These are phyloP conservation scores for Botryotinia calthae DNA, from an alignment of 2,329 filamentous ascomycete genomes.

Conservation along the genomic window DNA sequence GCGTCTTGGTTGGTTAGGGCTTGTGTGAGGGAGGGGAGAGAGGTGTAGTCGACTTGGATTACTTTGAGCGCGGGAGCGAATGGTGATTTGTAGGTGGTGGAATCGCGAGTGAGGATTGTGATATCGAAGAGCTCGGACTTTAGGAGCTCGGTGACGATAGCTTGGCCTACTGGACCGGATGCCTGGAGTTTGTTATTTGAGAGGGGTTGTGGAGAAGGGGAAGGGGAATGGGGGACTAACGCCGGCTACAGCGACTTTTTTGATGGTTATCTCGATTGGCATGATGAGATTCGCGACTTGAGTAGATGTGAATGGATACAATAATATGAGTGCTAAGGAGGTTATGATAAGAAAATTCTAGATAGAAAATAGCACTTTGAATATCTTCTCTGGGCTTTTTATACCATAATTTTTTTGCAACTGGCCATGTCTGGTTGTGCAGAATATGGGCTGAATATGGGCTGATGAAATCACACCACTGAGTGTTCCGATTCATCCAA, in stretches of 20 bases:
- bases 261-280: slow-evolving; percentile 28
- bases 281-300: slow-evolving; percentile 17
- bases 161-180: slow-evolving; percentile 36
- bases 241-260: slow-evolving; percentile 30
- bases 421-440: not conserved
- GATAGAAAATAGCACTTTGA: too few species aligned
- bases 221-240: slow-evolving; percentile 20
- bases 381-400: not conserved
- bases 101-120: slow-evolving; percentile 38
- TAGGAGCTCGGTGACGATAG: slow-evolving; percentile 37
- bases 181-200: slow-evolving; percentile 25
- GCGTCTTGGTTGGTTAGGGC: slow-evolving; percentile 31
- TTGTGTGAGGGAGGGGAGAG: slow-evolving; percentile 31
- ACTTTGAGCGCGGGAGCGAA: slow-evolving; percentile 30
- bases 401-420: not conserved
- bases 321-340: not conserved
- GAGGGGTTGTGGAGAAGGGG: not conserved
- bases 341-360: not conserved
- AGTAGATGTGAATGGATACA: not conserved
- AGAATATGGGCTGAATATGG: slow-evolving; percentile 3
- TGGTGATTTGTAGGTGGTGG: slow-evolving; percentile 28
- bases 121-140: slow-evolving; percentile 34
- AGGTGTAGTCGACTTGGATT: slow-evolving; percentile 25
- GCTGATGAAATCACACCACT: slow-evolving; percentile 14
- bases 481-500: slow-evolving; percentile 1